A percentile compares a stretch with the other conserved stretches of the same genome.
These are phyloP conservation scores for Pouteria glomerata DNA, from an alignment of 148 eudicot genomes.

Conservation along the genomic window DNA sequence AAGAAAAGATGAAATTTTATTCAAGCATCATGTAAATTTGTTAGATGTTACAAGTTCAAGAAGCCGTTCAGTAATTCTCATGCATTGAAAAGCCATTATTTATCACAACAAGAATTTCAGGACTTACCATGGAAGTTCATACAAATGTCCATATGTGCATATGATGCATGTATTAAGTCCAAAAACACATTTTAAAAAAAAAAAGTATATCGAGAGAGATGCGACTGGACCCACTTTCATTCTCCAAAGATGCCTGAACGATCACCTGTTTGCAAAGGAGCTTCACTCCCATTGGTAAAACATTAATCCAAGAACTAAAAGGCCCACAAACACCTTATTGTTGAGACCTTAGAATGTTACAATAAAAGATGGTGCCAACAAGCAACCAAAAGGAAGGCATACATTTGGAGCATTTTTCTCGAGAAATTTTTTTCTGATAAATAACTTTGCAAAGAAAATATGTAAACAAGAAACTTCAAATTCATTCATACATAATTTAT, in stretches of 20 bases:
- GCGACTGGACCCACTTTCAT: neutral
- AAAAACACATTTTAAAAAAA: no score
- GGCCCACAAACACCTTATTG: neutral
- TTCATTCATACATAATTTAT: neutral
- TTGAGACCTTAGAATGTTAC: neutral
- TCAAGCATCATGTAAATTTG: neutral
- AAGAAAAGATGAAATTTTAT: neutral
- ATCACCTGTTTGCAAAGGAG: neutral
- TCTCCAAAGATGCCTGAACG: neutral
- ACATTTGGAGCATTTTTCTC: neutral
- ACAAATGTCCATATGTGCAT: no score
- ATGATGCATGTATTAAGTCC: no score
- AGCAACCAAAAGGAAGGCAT: neutral
- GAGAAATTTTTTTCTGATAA: no score
- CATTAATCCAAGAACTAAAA: constrained; percentile 2
- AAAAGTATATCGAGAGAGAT: neutral
- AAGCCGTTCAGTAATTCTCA: neutral
- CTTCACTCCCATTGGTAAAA: neutral
- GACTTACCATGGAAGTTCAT: no score
- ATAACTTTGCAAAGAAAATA: neutral
- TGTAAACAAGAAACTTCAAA: constrained; percentile 3
- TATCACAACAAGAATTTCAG: no score
- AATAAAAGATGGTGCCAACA: constrained; percentile 3
- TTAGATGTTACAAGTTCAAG: neutral
- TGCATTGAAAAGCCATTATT: neutral